These are phyloP conservation scores for Tricholoma terreum DNA, from an alignment of 768 basidiomycete species.

Conservation along the genomic window DNA sequence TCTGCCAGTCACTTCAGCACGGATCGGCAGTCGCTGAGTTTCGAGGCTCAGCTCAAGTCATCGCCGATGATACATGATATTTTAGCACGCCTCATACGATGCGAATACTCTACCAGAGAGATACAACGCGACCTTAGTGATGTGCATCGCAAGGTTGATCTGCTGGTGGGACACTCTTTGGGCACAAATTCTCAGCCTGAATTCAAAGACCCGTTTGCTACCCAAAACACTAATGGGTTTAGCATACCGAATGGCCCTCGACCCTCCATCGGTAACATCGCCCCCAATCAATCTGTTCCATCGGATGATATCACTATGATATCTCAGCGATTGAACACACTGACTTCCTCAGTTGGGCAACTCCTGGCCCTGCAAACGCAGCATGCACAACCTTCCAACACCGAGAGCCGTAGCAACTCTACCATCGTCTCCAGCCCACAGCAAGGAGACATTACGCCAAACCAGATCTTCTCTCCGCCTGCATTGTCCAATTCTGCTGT, in stretches of 20 bases:
- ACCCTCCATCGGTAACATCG: conserved; percentile 64
- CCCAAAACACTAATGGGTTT: conserved; percentile 34
- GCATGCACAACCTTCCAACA: conserved; percentile 48
- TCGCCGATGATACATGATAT: conserved; percentile 77
- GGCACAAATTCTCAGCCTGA: conserved; percentile 53
- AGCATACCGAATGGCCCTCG: conserved; percentile 46
- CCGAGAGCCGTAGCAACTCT: conserved; percentile 39
- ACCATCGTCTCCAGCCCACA: conserved; percentile 37
- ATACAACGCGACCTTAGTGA: conserved; percentile 73
- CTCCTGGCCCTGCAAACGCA: conserved; percentile 80
- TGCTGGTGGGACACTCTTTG: conserved; percentile 69
- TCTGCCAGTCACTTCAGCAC: conserved; percentile 63
- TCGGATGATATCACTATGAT: conserved; percentile 73
- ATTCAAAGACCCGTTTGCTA: conserved; percentile 79
- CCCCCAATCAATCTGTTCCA: conserved; percentile 66
- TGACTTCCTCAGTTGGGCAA: conserved; percentile 84
- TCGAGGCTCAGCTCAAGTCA: conserved; percentile 72
- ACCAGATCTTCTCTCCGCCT: conserved; percentile 42
- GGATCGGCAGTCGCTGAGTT: conserved; percentile 45
- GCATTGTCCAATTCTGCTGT: conserved; percentile 37
- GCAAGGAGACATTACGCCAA: conserved; percentile 47
- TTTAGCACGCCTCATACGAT: conserved; percentile 68
- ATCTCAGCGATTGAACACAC: conserved; percentile 71
- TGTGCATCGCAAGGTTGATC: conserved; percentile 72
- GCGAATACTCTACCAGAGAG: conserved; percentile 66